Evolutionary conservation across 768 basidiomycete genomes (phyloP).

Genomic region (Suillus tomentosus): DNA sequence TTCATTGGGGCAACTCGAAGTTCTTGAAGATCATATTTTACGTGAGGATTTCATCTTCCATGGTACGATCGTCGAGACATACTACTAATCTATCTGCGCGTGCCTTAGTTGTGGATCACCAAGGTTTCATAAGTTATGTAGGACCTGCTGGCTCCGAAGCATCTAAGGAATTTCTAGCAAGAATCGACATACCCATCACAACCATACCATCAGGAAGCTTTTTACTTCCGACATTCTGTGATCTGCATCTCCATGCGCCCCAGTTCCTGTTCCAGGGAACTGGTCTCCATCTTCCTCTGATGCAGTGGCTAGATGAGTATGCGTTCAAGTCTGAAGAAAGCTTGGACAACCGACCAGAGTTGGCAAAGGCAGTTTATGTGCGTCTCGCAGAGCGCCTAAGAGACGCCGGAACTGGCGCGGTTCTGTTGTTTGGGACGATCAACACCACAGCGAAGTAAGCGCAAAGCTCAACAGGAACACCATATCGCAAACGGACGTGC

Average conservation of each 20-base stretch:
- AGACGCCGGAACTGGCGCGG: conserved; percentile 76
- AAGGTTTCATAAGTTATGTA: conserved; percentile 56
- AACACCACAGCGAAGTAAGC: conserved; percentile 78
- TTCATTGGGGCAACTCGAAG: conserved; percentile 50
- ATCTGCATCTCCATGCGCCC: conserved; percentile 86
- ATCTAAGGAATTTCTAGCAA: conserved; percentile 38
- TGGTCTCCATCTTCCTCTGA: conserved; percentile 80
- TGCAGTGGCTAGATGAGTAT: conserved; percentile 84
- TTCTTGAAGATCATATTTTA: conserved; percentile 59
- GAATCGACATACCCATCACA: conserved; percentile 21
- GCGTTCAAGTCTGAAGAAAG: conserved; percentile 81
- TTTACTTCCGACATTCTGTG: conserved; percentile 77
- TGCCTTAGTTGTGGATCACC: conserved; percentile 32
- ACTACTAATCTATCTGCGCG: conserved; percentile 10
- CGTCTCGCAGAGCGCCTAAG: conserved; percentile 66
- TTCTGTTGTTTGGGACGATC: conserved; percentile 83
- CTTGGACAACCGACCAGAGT: conserved; percentile 58
- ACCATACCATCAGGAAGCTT: conserved; percentile 58
- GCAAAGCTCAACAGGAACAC: neutral
- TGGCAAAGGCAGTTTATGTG: conserved; percentile 70
- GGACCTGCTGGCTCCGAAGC: conserved; percentile 37
- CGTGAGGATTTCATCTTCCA: conserved; percentile 33
- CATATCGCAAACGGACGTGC: neutral
- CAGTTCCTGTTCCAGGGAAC: conserved; percentile 89
- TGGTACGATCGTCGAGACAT: neutral